These are phyloP conservation scores for Suillus bovinus DNA, from an alignment of 768 basidiomycete species.

Conservation along the genomic window DNA sequence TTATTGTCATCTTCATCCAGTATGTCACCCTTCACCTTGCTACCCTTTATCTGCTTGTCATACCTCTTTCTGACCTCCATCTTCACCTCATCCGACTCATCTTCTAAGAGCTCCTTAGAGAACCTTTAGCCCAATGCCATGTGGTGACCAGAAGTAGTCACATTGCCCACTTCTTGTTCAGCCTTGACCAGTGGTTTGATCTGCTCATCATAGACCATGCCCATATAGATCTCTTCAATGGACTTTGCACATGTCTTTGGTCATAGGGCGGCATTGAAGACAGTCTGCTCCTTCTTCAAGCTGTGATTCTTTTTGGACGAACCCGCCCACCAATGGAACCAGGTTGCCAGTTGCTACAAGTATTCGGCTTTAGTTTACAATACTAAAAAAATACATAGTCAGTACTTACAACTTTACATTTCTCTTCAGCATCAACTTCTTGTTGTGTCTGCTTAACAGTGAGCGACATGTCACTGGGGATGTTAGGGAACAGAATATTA, in stretches of 20 bases:
- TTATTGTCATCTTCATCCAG: background rate
- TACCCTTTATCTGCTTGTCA: background rate
- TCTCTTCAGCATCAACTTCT: background rate
- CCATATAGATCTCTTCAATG: background rate
- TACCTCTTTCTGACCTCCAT: slow-evolving; percentile 8
- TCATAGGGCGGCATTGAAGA: background rate
- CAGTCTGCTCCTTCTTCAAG: background rate
- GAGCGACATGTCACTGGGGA: background rate
- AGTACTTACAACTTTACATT: slow-evolving; percentile 1
- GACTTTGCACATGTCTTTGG: background rate
- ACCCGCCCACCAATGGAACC: slow-evolving; percentile 6
- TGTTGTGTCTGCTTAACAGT: background rate
- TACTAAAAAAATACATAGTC: background rate
- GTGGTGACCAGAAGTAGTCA: background rate
- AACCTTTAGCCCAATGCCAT: background rate
- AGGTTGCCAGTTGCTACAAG: slow-evolving; percentile 5
- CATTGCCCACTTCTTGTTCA: background rate
- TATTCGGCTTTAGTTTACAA: background rate
- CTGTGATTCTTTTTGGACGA: background rate
- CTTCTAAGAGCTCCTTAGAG: slow-evolving; percentile 8
- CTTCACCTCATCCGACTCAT: background rate
- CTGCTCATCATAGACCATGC: background rate
- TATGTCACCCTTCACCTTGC: background rate
- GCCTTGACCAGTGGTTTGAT: slow-evolving; percentile 9
- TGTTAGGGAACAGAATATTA: background rate